Evolutionary conservation across 2,329 filamentous ascomycete species (phyloP).

Genomic region (Alternaria sp.): DNA sequence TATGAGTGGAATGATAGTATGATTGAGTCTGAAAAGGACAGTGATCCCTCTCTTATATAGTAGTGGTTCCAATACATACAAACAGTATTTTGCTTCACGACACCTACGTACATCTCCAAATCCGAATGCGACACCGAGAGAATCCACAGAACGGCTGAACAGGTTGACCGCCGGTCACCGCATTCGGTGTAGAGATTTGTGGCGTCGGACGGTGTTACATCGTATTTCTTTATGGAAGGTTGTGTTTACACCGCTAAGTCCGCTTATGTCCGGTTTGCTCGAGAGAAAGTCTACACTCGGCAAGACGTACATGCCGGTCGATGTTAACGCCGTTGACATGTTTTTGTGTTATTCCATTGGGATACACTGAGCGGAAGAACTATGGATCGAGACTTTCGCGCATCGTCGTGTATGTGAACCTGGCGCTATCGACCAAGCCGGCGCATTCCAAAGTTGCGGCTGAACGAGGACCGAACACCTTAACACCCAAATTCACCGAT

Average conservation of each 20-base stretch:
- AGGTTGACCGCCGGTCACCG: neutral
- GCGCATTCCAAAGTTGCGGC: neutral
- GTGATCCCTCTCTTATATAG: neutral
- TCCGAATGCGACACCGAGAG: neutral
- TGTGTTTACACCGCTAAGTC: neutral
- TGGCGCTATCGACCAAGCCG: no score
- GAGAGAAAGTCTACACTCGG: neutral
- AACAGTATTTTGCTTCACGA: neutral
- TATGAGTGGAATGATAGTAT: neutral
- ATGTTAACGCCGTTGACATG: neutral
- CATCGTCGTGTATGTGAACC: neutral
- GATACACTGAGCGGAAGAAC: neutral
- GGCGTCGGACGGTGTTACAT: neutral
- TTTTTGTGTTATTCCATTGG: neutral
- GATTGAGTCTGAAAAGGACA: neutral
- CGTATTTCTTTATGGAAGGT: neutral
- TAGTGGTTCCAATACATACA: neutral
- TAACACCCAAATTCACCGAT: neutral
- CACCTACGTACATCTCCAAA: neutral
- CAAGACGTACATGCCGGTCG: neutral
- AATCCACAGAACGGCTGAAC: neutral
- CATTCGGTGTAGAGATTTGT: neutral
- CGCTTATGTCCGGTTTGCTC: neutral
- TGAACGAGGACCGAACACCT: neutral
- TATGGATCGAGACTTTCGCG: neutral